phyloP scores from a whole-genome alignment of 192 early-diverging fungal genomes.

The Podila epicladia region DNA sequence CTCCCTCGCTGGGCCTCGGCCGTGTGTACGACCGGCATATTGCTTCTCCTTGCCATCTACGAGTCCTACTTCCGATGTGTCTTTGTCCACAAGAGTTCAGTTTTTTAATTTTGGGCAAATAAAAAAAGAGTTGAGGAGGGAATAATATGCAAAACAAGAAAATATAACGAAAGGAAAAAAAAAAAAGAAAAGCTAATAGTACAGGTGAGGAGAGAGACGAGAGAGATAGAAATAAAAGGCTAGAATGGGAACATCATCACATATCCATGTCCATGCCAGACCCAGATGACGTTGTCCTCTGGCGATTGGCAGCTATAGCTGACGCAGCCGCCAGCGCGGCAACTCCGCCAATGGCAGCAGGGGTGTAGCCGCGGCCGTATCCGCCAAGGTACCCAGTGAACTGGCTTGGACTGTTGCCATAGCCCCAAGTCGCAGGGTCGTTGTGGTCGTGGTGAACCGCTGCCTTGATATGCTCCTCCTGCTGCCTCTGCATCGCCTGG shows the following conservation, averaged over 20 bases:
- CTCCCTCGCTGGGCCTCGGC: slow-evolving; percentile 29
- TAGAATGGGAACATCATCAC: background rate
- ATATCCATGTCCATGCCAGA: slow-evolving; percentile 45
- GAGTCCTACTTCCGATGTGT: slow-evolving; percentile 30
- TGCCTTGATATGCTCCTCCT: slow-evolving; percentile 3
- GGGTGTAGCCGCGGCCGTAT: slow-evolving; percentile 32
- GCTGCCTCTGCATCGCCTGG: background rate
- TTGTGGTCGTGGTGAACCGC: slow-evolving; percentile 39
- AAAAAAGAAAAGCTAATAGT: no score
- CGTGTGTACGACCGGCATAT: slow-evolving; percentile 13
- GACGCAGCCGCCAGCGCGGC: slow-evolving; percentile 38
- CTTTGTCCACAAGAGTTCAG: no score
- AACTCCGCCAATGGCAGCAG: slow-evolving; percentile 33
- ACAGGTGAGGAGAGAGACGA: no score
- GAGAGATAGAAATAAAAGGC: no score
- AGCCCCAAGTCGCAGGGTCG: slow-evolving; percentile 43
- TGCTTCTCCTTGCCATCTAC: slow-evolving; percentile 8
- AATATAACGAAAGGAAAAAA: no score
- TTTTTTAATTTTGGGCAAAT: no score
- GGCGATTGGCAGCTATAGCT: slow-evolving; percentile 26
- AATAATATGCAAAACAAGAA: no score
- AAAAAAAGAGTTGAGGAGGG: no score
- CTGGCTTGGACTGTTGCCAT: slow-evolving; percentile 6
- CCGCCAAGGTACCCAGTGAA: slow-evolving; percentile 39
- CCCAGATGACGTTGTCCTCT: background rate